phyloP scores from a whole-genome alignment of 805 yeast genomes.

The Yarrowia yakushimensis region DNA sequence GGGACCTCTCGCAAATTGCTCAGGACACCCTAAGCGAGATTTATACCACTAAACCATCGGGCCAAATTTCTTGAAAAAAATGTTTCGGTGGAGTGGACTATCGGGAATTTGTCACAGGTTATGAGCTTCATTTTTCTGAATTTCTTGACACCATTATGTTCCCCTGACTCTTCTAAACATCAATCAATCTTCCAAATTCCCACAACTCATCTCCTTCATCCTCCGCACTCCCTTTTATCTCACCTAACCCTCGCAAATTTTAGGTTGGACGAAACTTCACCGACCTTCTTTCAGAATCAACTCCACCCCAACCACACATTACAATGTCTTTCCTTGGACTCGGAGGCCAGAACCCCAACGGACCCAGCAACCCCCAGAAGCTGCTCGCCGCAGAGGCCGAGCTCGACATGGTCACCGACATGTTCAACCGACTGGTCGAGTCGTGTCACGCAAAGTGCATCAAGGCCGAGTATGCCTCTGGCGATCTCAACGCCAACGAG shows the following conservation, averaged over 20 bases:
- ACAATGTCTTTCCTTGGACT: constrained; percentile 47
- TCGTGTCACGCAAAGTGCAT: constrained; percentile 89
- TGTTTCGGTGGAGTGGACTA: not conserved
- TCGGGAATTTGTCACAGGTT: not conserved
- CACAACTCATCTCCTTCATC: not conserved
- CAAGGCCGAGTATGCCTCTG: constrained; percentile 54
- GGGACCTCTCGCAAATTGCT: constrained; percentile 25
- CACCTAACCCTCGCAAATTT: constrained; percentile 22
- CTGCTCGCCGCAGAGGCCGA: constrained; percentile 88
- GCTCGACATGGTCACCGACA: constrained; percentile 93
- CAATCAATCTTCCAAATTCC: no score
- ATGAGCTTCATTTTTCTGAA: not conserved
- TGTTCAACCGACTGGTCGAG: constrained; percentile 89
- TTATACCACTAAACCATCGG: constrained; percentile 25
- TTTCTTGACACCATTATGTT: not conserved
- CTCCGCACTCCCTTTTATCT: not conserved
- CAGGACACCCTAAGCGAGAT: constrained; percentile 25
- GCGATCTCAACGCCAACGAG: constrained; percentile 74
- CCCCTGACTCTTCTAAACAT: no score
- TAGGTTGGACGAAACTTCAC: constrained; percentile 20
- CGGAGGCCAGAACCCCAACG: constrained; percentile 47
- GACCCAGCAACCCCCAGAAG: constrained; percentile 37
- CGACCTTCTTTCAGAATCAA: not conserved
- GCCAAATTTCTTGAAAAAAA: not conserved
- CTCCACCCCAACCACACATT: not conserved